A percentile compares a stretch with the other conserved stretches of the same genome.
Conservation (phyloP, 2,329 filamentous ascomycete genomes). For the Sporothrix pseudoabietina region DNA sequence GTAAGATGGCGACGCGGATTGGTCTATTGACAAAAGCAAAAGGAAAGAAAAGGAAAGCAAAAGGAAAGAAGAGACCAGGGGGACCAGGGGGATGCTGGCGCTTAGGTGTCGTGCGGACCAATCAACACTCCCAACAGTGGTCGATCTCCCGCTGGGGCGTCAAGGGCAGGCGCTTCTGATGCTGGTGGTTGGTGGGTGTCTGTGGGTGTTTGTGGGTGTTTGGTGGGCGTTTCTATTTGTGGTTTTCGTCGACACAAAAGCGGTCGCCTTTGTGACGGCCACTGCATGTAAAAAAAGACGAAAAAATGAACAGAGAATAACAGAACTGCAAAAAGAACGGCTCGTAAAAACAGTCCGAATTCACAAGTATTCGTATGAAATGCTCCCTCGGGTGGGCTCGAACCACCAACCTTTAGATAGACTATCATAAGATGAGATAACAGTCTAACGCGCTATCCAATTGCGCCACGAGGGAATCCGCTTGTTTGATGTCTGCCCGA, state of each 20-base stretch:
- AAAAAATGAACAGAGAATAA: background rate
- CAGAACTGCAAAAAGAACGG: background rate
- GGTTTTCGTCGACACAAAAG: background rate
- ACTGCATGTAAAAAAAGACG: background rate
- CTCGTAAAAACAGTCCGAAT: background rate
- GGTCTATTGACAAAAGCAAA: background rate
- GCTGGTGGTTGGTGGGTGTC: background rate
- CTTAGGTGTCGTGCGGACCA: constrained; percentile 18
- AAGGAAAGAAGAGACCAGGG: background rate
- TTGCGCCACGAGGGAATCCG: background rate
- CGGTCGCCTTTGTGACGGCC: constrained; percentile 23
- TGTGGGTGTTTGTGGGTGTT: no score
- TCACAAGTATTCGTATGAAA: background rate
- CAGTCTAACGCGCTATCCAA: background rate
- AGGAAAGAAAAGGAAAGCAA: background rate
- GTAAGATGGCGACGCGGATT: background rate
- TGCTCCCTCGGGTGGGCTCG: background rate
- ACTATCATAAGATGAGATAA: background rate
- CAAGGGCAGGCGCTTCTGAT: background rate
- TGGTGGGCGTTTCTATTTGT: constrained; percentile 5
- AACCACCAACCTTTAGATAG: background rate
- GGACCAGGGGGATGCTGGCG: constrained; percentile 1
- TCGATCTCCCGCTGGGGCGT: constrained; percentile 22
- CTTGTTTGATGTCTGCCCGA: background rate
- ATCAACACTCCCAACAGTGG: background rate